Conservation (phyloP, 139 green algal species). For the Auxenochlorella pyrenoidosa region DNA sequence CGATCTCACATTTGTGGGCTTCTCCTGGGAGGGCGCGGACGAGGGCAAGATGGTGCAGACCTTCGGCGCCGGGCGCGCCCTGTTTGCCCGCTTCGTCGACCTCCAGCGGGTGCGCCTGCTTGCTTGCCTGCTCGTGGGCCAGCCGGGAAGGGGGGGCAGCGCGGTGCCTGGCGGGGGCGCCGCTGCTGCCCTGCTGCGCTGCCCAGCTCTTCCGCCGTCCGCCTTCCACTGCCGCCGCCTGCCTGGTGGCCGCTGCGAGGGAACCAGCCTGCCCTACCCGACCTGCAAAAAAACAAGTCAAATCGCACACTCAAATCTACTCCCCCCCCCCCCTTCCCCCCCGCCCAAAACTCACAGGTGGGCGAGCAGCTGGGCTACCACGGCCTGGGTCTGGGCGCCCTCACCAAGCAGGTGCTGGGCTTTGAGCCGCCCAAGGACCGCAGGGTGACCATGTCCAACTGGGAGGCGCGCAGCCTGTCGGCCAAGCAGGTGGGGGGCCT, state of each 20-base stretch:
- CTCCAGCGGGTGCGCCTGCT: constrained; percentile 37
- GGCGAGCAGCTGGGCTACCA: constrained; percentile 27
- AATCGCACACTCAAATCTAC: too few species aligned
- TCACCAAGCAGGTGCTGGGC: constrained; percentile 45
- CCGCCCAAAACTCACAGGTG: background rate
- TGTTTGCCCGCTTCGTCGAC: constrained; percentile 44
- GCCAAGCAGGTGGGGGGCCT: constrained; percentile 35
- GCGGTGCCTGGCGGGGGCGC: too few species aligned
- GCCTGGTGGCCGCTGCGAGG: too few species aligned
- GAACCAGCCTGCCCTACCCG: too few species aligned
- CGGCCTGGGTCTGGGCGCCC: constrained; percentile 38
- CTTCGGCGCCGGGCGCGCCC: constrained; percentile 39
- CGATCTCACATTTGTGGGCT: constrained; percentile 42
- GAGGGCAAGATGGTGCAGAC: constrained; percentile 47
- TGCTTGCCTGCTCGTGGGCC: too few species aligned
- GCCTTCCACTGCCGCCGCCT: too few species aligned
- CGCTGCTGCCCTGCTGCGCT: too few species aligned
- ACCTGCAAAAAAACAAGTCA: too few species aligned
- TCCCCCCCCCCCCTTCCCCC: background rate
- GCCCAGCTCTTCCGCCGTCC: too few species aligned
- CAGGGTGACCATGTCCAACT: constrained; percentile 46
- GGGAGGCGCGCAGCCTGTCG: constrained; percentile 34
- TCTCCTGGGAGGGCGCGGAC: constrained; percentile 46
- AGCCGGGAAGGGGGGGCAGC: too few species aligned
- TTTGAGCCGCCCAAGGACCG: constrained; percentile 26